A percentile compares a stretch with the other conserved stretches of the same genome.
These are phyloP conservation scores for Exophiala alcalophila DNA, from an alignment of 2,329 filamentous ascomycete genomes.

Conservation along the genomic window DNA sequence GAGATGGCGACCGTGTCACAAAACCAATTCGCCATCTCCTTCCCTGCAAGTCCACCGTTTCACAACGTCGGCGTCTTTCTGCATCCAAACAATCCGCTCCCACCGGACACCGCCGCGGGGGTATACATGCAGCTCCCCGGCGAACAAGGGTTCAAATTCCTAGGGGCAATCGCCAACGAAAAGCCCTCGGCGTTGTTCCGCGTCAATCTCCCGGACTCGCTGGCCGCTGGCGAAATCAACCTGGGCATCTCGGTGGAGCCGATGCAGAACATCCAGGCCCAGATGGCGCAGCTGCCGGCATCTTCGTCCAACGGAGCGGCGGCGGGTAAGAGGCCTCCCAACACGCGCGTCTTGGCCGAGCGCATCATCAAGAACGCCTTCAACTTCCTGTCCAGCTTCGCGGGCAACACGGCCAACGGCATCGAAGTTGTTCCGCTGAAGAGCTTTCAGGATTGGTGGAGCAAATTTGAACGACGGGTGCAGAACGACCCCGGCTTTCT, in stretches of 20 bases:
- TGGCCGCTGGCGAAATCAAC: constrained; percentile 32
- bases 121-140: constrained; percentile 79
- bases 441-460: constrained; percentile 97
- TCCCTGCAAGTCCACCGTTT: constrained; percentile 60
- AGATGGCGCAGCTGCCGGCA: constrained; percentile 59
- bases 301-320: constrained; percentile 32
- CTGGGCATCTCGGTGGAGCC: constrained; percentile 77
- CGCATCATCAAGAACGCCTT: constrained; percentile 96
- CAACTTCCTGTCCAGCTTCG: constrained; percentile 90
- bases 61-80: constrained; percentile 84
- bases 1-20: constrained; percentile 51
- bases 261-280: constrained; percentile 65
- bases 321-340: constrained; percentile 36
- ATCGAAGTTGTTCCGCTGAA: constrained; percentile 89
- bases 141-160: constrained; percentile 68
- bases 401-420: constrained; percentile 58
- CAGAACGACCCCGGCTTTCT: constrained; percentile 85
- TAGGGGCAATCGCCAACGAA: constrained; percentile 83
- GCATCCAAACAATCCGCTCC: constrained; percentile 72
- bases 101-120: constrained; percentile 73
- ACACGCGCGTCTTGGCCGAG: constrained; percentile 80
- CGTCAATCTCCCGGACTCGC: constrained; percentile 46
- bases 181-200: constrained; percentile 94
- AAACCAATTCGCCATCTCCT: constrained; percentile 62
- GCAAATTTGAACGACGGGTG: constrained; percentile 85